A percentile compares a stretch with the other conserved stretches of the same genome.
phyloP scores from a whole-genome alignment of 2,329 filamentous ascomycete species.

The Beauveria sp. region DNA sequence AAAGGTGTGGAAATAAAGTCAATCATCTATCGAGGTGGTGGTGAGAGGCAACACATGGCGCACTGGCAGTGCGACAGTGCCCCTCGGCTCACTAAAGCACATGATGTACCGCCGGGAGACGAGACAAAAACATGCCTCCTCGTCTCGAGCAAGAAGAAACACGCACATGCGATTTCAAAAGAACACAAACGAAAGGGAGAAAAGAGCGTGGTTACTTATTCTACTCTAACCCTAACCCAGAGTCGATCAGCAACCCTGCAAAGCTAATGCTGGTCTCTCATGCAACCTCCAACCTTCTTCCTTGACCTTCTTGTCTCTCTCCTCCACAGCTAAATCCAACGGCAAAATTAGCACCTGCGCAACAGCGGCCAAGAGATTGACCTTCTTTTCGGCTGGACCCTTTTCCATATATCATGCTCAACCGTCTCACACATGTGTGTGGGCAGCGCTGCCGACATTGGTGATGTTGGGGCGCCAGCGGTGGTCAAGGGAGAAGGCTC shows the following conservation, averaged over 20 bases:
- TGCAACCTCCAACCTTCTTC: not conserved
- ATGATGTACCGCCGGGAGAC: not conserved
- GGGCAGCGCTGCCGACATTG: no score
- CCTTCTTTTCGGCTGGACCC: not conserved
- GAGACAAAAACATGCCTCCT: not conserved
- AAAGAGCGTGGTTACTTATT: no score
- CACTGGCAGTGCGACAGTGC: not conserved
- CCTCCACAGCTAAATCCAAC: slow-evolving; percentile 1
- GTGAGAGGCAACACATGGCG: not conserved
- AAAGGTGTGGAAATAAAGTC: not conserved
- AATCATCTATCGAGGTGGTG: not conserved
- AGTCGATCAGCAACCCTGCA: not conserved
- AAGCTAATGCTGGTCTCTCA: slow-evolving; percentile 2
- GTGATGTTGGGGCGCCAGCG: no score
- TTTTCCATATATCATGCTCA: no score
- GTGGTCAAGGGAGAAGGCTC: no score
- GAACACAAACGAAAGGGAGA: not conserved
- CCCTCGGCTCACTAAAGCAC: no score
- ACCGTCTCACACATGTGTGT: no score
- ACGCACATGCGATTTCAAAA: no score
- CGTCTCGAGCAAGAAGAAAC: not conserved
- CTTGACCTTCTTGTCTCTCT: slow-evolving; percentile 9
- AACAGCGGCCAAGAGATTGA: not conserved
- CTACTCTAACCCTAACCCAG: not conserved
- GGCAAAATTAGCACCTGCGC: not conserved